Percentiles rank a stretch among this genome's conserved stretches.
Evolutionary conservation across 225 moss, liverwort and hornwort species (phyloP).

Genomic region (Straminergon stramineum): DNA sequence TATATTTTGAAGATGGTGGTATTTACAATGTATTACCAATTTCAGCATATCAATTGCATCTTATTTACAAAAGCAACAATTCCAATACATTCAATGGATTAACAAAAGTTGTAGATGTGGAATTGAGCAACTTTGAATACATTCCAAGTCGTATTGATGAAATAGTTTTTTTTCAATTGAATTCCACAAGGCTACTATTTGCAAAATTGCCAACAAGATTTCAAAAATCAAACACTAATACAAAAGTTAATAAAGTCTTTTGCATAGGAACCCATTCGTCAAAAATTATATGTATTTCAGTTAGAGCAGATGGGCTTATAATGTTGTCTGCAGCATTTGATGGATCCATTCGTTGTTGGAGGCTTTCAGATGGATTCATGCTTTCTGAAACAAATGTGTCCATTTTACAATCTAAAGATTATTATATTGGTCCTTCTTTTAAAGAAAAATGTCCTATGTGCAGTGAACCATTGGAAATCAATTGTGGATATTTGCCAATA

Average conservation of each 20-base stretch:
- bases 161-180: constrained; percentile 8
- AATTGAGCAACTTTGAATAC: neutral
- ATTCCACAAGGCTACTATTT: neutral
- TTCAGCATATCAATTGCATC: neutral
- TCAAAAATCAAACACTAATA: neutral
- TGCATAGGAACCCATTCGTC: constrained; percentile 2
- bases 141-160: neutral
- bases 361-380: neutral
- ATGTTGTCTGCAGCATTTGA: neutral
- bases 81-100: neutral
- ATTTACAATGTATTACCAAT: neutral
- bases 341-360: constrained; percentile 2
- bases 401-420: neutral
- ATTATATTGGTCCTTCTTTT: neutral
- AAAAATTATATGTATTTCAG: neutral
- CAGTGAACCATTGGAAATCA: neutral
- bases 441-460: neutral
- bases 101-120: neutral
- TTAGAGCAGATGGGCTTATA: neutral
- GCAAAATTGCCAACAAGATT: neutral
- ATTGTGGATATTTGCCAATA: neutral
- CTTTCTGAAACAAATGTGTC: neutral
- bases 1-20: neutral
- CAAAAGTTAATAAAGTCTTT: neutral
- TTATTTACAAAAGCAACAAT: neutral